Conservation (phyloP, 1,139 yeast species). For the Saccharomyces uvarum region DNA sequence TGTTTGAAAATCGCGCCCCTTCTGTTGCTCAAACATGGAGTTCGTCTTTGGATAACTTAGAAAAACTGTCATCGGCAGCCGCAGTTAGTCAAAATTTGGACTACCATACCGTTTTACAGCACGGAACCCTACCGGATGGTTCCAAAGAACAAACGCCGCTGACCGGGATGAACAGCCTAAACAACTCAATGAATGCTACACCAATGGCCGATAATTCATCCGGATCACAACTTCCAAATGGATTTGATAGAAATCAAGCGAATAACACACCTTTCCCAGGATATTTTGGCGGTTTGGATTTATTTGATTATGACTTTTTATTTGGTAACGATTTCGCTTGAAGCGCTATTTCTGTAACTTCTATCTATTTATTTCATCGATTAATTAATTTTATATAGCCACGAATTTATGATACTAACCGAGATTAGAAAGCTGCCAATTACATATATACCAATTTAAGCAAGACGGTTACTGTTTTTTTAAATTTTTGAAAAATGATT, state of each 20-base stretch:
- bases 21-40: not conserved
- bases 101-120: slow-evolving; percentile 7
- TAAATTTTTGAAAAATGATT: slow-evolving; percentile 10
- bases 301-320: slow-evolving; percentile 27
- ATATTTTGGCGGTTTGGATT: slow-evolving; percentile 22
- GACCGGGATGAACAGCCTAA: not conserved
- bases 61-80: slow-evolving; percentile 18
- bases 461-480: not conserved
- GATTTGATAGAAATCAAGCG: slow-evolving; percentile 2
- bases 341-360: not conserved
- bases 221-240: slow-evolving; percentile 1
- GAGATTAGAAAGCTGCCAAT: not conserved
- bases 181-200: not conserved
- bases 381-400: not conserved
- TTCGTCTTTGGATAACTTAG: slow-evolving; percentile 12
- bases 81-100: slow-evolving; percentile 14
- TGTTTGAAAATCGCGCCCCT: not conserved
- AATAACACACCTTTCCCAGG: slow-evolving; percentile 13
- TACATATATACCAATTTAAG: not conserved
- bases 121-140: not conserved
- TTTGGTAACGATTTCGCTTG: slow-evolving; percentile 18
- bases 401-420: not conserved
- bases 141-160: not conserved
- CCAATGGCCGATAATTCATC: not conserved
- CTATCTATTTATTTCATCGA: not conserved